phyloP scores from a whole-genome alignment of 208 protist species.

The Leishmania turanica region DNA sequence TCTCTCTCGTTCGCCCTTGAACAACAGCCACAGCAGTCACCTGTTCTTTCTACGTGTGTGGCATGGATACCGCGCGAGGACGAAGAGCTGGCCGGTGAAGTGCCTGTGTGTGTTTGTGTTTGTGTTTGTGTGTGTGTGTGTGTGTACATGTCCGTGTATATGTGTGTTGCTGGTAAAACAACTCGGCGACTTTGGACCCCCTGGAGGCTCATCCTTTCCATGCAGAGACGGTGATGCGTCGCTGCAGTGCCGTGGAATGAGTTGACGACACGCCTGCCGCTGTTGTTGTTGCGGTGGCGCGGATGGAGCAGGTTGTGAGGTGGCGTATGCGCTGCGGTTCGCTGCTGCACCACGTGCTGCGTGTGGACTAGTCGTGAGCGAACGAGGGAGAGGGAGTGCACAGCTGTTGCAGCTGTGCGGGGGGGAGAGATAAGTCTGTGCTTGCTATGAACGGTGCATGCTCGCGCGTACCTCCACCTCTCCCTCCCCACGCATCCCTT shows the following conservation, averaged over 20 bases:
- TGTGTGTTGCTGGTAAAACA: background rate
- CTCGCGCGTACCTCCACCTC: background rate
- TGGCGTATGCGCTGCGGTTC: background rate
- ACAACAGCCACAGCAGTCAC: background rate
- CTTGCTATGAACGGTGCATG: background rate
- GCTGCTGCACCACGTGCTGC: background rate
- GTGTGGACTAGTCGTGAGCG: background rate
- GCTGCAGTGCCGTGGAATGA: background rate
- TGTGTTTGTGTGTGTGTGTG: background rate
- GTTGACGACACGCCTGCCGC: background rate
- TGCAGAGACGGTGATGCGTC: background rate
- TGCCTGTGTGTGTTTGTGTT: too few species aligned
- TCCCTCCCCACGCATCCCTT: background rate
- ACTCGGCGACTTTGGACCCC: background rate
- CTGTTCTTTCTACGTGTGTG: background rate
- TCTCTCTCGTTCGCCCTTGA: background rate
- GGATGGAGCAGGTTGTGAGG: background rate
- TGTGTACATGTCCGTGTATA: background rate
- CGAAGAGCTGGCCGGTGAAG: background rate
- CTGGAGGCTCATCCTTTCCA: background rate
- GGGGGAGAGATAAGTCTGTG: background rate
- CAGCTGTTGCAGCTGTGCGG: background rate
- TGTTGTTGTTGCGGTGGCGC: background rate
- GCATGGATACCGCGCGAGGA: background rate
- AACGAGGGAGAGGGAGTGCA: too few species aligned